These are phyloP conservation scores for Diversispora eburnea DNA, from an alignment of 192 early-diverging fungal species.

Conservation along the genomic window DNA sequence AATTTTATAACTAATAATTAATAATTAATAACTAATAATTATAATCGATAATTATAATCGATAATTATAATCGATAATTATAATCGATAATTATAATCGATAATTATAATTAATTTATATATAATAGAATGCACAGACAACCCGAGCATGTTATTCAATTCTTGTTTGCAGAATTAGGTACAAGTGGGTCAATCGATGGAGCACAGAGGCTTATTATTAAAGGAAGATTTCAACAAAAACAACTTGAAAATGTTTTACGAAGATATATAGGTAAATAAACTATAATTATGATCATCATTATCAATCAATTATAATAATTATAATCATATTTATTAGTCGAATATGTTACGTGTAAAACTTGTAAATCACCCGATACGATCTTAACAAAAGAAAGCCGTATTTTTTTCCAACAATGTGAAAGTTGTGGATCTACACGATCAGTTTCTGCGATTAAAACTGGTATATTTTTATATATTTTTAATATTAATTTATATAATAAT, in stretches of 20 bases:
- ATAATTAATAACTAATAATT: neutral
- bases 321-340: conserved; percentile 56
- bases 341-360: conserved; percentile 99
- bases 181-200: conserved; percentile 92
- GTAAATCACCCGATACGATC: conserved; percentile 91
- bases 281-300: neutral
- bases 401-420: conserved; percentile 95
- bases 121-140: conserved; percentile 78
- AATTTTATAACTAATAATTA: neutral
- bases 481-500: neutral
- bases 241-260: conserved; percentile 97
- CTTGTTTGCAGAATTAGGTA: conserved; percentile 98
- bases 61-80: neutral
- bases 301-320: neutral
- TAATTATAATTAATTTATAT: neutral
- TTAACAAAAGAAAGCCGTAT: conserved; percentile 95
- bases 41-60: neutral
- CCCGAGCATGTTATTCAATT: conserved; percentile 98
- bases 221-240: conserved; percentile 98
- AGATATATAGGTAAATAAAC: conserved; percentile 78
- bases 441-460: conserved; percentile 95
- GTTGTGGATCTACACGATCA: conserved; percentile 90
- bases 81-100: no score
- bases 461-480: neutral
- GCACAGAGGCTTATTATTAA: conserved; percentile 90